Evolutionary conservation across 2,329 filamentous ascomycete species (phyloP), one percentile per base, ranked within the genome.

Genomic region (Aspergillus oerlinghausenensis): DNA sequence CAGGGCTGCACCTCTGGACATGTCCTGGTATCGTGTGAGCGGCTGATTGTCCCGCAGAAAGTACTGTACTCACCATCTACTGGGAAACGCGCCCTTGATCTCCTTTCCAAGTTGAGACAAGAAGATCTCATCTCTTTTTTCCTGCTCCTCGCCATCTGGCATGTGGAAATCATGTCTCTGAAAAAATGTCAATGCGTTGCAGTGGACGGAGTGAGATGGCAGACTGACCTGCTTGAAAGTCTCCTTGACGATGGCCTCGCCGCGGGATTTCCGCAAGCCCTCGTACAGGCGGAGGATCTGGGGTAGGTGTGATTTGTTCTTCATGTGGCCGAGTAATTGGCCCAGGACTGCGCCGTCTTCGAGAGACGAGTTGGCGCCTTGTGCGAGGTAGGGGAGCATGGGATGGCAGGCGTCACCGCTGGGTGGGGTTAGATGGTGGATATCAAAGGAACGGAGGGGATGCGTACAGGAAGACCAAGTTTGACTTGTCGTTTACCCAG

Each of bases 301-400:
- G 0, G 77, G 76, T 1, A 85, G 56, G 0, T 78, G 72, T 0
- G 63, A 63, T 49, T 75, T 79, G 0, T 68, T 70, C 35, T 74
- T 70, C 9, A 87, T 73, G 2, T 79, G 75, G 0, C 80, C 79
- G 0, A 89, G 72, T 1, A 88, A 64, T 0, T 79, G 75, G 0
- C 86, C 87, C 0, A 89, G 71, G 0, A 87, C 84, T 0, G 86
- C 85, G 0, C 86, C 87, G 53, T 90, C 87, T 65, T 90, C 87
- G 1, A 90, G 76, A 0, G 83, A 82, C 0, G 81, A 85, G 65
- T 88, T 88, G 14, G 87, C 87, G 0, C 87, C 86, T 69, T 85
- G 87, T 0, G 83, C 86, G 28, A 85, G 75, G 60, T 84, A 83
- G 3, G 84, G 84, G 2, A 87, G 72, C 84, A 86, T 86, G 0